Evolutionary conservation across 2,329 filamentous ascomycete genomes (phyloP), one percentile per base, ranked within the genome.

Genomic region (Teratosphaeria epicoccoides): DNA sequence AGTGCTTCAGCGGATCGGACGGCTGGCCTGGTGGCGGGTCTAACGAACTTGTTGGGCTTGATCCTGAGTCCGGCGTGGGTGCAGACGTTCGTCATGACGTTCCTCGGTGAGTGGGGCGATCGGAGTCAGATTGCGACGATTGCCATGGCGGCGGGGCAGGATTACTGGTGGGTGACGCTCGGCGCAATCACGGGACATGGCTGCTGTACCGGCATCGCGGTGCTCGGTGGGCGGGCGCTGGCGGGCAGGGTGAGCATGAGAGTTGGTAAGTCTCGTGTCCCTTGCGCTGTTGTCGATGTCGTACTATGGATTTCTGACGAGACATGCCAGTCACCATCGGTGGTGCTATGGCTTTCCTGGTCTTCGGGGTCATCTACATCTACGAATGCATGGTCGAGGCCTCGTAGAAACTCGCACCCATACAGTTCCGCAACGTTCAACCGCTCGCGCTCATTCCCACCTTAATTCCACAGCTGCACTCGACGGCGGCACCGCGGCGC

Each of bases 21-120:
- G 14, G 66, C 77, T 20, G 90, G 93, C 1, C 72, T 96, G 23
- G 55, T 79, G n/a, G 66, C 77, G 20, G 90, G 93, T 1, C 73
- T 96, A 23, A 83, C 83, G 68, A 98, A 98, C 63, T 80, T 98
- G 3, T 81, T 89, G 56, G 89, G 87, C 10, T 76, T 98, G 6
- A 78, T 98, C 4, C 77, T 98, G 37, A 95, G 88, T 69, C 93
- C 93, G 1, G 93, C 90, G 0, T 98, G 93, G 93, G 93, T 98
- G 12, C 91, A 97, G 71, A 98, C 93, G 0, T 98, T 98, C 66
- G 81, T 94, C 61, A 98, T 98, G 93, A 98, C 93, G 2, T 98
- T 98, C 72, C 73, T 98, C 25, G 93, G 93, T 40, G 93, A 98
- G 70, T 98, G 93, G 93, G 93, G 93, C 52, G 93, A 98, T 65